Evolutionary conservation across 768 basidiomycete genomes (phyloP).

Genomic region (Gloeostereum incarnatum): DNA sequence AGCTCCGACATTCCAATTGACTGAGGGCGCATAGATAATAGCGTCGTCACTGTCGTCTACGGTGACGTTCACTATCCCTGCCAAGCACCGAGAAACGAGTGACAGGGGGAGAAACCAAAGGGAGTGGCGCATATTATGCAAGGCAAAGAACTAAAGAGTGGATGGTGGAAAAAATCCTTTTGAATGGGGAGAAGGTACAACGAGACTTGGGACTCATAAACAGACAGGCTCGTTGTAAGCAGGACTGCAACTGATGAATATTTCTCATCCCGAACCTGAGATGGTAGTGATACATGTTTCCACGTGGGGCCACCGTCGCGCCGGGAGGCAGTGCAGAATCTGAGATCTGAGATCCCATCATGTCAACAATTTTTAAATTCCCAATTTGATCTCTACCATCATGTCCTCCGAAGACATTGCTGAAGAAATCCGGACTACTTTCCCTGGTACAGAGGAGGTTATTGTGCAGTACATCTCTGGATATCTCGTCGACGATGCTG

Average conservation of each 20-base stretch:
- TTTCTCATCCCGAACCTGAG: background rate
- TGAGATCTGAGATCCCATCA: background rate
- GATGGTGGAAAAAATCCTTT: too few relatives aligned
- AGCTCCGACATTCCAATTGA: conserved; percentile 9
- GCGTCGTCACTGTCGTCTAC: conserved; percentile 20
- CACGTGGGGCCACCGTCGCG: too few relatives aligned
- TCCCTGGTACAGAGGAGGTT: conserved; percentile 78
- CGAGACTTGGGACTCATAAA: background rate
- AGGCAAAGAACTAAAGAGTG: too few relatives aligned
- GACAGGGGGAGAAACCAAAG: too few relatives aligned
- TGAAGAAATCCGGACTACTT: conserved; percentile 59
- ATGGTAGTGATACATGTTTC: background rate
- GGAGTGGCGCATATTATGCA: too few relatives aligned
- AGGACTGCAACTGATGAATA: background rate
- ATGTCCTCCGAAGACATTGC: conserved; percentile 76
- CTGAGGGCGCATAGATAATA: conserved; percentile 12
- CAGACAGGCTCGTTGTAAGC: background rate
- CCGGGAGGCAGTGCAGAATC: too few relatives aligned
- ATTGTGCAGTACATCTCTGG: conserved; percentile 84
- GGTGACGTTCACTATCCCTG: conserved; percentile 16
- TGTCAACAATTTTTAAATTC: background rate
- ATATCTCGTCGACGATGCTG: conserved; percentile 81
- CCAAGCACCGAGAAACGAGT: too few relatives aligned
- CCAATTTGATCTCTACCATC: background rate
- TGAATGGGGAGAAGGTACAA: too few relatives aligned